These are phyloP conservation scores for Ceratocystis papillata DNA, from an alignment of 2,329 filamentous ascomycete genomes.

Conservation along the genomic window DNA sequence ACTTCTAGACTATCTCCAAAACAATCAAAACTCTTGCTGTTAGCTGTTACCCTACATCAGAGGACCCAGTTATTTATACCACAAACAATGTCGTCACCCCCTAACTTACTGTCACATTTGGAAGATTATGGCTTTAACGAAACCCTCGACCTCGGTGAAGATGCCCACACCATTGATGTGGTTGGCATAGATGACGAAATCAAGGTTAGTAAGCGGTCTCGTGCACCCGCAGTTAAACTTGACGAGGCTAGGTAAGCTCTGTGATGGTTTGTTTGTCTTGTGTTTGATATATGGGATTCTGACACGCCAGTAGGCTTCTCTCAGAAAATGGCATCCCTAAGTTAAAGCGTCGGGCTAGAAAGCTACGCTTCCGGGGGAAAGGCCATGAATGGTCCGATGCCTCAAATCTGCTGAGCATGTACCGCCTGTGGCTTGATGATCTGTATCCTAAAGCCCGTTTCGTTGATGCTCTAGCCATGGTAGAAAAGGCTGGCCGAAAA, in stretches of 20 bases:
- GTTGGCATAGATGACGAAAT: constrained; percentile 82
- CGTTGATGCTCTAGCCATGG: constrained; percentile 74
- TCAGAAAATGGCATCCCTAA: constrained; percentile 75
- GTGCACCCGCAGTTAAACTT: constrained; percentile 66
- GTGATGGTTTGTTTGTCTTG: not conserved
- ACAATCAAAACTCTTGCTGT: not conserved
- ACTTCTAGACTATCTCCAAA: too few relatives aligned
- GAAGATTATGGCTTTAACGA: constrained; percentile 64
- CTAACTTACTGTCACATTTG: constrained; percentile 46
- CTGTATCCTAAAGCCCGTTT: constrained; percentile 93
- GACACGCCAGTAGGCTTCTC: constrained; percentile 49
- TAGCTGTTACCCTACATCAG: not conserved
- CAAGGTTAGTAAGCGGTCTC: constrained; percentile 63
- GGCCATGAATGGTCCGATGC: constrained; percentile 92
- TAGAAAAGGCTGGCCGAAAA: constrained; percentile 86
- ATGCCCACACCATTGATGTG: constrained; percentile 37
- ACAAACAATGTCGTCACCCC: not conserved
- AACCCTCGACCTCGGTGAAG: constrained; percentile 34
- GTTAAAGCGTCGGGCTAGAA: constrained; percentile 58
- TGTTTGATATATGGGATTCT: not conserved
- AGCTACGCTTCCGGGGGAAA: constrained; percentile 77
- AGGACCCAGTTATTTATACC: not conserved
- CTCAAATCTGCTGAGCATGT: constrained; percentile 70
- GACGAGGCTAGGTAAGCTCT: constrained; percentile 58
- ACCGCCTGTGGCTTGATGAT: constrained; percentile 94